Base-by-base conservation (phyloP, 2,329 filamentous ascomycete genomes). In the Talaromyces atroroseus region DNA sequence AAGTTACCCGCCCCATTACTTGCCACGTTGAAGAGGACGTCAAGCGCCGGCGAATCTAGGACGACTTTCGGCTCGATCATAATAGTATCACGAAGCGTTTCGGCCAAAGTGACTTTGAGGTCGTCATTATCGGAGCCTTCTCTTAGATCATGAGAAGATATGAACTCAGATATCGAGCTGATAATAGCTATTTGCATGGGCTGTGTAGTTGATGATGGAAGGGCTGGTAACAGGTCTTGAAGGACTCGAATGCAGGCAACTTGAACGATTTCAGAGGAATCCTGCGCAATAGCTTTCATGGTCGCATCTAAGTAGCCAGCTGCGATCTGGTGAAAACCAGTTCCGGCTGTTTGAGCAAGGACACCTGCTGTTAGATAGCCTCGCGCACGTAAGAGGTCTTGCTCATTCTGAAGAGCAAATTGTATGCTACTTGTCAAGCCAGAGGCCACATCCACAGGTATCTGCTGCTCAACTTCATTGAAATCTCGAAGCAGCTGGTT, bases 61-160 rank as follows among this genome's bases (percentile, higher is more conserved):
- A 89, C 86, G 53, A 94, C 84, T 16, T 80, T 80, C 2, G 88
- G 83, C 64, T 96, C 87, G 54, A 96, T 81, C 63, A 87, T 80
- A 65, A 97, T 94, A 26, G 89, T 87, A 64, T 91, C 86, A 52
- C 90, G 84, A 3, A 97, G 78, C 0, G 92, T 88, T 72, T 96
- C 91, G 5, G 92, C 88, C 32, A 99, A 78, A 0, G 92, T 92
- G 14, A 95, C 89, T 62, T 96, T 85, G 54, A 97, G 82, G 70
- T 99, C 94, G 63, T 97, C 92, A 11, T 89, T 89, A 60, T 96
- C 92, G 54, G 88, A 85, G 49, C 95, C 81, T 18, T 96, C 92
- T 52, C 82, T 83, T 49, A 94, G 79, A 65, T 96, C 91, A 68
- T 92, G 91, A 16, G 82, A 78, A 46, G 86, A 82, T 63, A 97